These are phyloP conservation scores for Ogataea haglerorum DNA, from an alignment of 805 yeast species.

Conservation along the genomic window DNA sequence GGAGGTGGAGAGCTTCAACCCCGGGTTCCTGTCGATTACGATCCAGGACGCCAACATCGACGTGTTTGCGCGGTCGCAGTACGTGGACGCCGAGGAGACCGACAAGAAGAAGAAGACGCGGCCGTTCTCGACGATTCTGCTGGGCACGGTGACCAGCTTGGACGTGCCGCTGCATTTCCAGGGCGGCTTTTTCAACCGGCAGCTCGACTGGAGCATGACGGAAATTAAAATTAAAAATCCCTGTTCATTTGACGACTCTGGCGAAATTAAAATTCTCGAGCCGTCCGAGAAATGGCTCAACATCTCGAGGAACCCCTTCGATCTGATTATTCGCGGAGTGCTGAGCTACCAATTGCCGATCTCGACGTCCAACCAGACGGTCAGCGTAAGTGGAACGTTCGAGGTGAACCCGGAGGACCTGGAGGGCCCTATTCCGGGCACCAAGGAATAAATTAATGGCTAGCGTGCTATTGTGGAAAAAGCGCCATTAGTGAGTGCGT, in stretches of 20 bases:
- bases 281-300: conserved; percentile 62
- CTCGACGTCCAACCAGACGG: conserved; percentile 47
- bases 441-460: neutral
- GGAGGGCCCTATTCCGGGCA: neutral
- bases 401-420: conserved; percentile 48
- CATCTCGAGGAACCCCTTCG: conserved; percentile 78
- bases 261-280: conserved; percentile 11
- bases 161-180: conserved; percentile 73
- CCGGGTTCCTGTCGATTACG: conserved; percentile 72
- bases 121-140: conserved; percentile 50
- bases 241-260: conserved; percentile 41
- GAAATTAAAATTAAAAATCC: conserved; percentile 73
- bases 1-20: conserved; percentile 76
- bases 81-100: conserved; percentile 25
- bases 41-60: conserved; percentile 72
- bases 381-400: conserved; percentile 58
- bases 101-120: conserved; percentile 1
- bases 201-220: conserved; percentile 55
- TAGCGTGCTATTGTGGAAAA: neutral
- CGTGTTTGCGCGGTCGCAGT: conserved; percentile 73
- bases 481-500: neutral
- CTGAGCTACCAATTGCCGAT: conserved; percentile 75
- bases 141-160: conserved; percentile 64
- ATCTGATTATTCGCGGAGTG: conserved; percentile 77
- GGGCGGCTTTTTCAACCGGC: conserved; percentile 73